Evolutionary conservation across 2,329 filamentous ascomycete genomes (phyloP).

Genomic region (Dryadomyces quercus-mongolicae): DNA sequence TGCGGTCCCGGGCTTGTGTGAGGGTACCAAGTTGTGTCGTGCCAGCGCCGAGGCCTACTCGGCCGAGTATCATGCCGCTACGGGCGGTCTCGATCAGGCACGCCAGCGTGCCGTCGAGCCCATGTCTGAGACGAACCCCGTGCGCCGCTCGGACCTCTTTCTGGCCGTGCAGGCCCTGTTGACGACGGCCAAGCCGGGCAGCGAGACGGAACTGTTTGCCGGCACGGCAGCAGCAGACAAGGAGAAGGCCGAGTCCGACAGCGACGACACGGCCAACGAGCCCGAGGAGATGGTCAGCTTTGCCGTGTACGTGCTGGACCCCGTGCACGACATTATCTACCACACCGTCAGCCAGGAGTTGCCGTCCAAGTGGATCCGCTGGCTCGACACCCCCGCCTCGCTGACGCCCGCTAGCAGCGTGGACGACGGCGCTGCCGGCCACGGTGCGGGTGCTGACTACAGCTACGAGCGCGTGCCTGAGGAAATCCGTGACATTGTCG

Average conservation of each 20-base stretch:
- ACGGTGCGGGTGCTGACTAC: conserved; percentile 15
- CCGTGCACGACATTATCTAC: conserved; percentile 84
- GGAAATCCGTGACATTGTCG: conserved; percentile 78
- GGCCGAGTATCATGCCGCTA: conserved; percentile 65
- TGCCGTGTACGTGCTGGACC: conserved; percentile 72
- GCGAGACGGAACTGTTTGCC: conserved; percentile 45
- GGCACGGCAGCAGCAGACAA: conserved; percentile 17
- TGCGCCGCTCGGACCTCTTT: conserved; percentile 89
- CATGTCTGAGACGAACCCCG: conserved; percentile 74
- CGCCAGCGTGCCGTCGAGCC: conserved; percentile 69
- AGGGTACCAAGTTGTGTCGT: conserved; percentile 83
- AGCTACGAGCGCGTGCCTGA: conserved; percentile 48
- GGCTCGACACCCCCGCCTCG: conserved; percentile 69
- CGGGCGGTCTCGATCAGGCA: conserved; percentile 65
- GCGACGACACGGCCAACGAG: conserved; percentile 27
- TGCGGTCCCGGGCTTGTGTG: conserved; percentile 64
- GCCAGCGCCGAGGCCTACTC: conserved; percentile 84
- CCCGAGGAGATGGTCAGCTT: conserved; percentile 56
- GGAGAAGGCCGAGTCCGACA: conserved; percentile 44
- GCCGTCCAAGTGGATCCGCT: conserved; percentile 76
- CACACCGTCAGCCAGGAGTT: conserved; percentile 70
- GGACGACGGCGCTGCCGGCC: conserved; percentile 2
- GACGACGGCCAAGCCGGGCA: conserved; percentile 43
- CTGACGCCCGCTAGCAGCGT: conserved; percentile 38
- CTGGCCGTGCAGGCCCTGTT: conserved; percentile 79